Conservation (phyloP, 352 stramenopile genomes). For the Albugo candida region DNA sequence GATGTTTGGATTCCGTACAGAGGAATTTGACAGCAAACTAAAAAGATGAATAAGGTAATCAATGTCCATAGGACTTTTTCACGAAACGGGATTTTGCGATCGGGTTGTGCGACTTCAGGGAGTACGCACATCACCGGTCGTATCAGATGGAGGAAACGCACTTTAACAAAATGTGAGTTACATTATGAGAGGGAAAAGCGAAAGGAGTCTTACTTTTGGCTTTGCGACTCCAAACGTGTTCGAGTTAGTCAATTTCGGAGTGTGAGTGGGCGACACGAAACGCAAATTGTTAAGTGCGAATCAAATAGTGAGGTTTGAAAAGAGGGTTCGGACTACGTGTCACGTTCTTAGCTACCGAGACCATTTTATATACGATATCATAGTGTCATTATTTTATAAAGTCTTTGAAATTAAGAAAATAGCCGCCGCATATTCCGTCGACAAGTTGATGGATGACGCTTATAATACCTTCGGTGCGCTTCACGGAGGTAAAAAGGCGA, state of each 20-base stretch:
- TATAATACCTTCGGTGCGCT: conserved; percentile 71
- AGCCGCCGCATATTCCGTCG: conserved; percentile 4
- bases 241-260: too few species aligned
- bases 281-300: too few species aligned
- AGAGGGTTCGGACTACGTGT: too few species aligned
- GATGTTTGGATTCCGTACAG: conserved; percentile 98
- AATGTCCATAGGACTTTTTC: conserved; percentile 99
- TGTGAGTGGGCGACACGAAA: too few species aligned
- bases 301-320: too few species aligned
- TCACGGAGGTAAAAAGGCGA: conserved; percentile 53
- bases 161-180: background rate
- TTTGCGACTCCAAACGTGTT: too few species aligned
- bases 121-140: conserved; percentile 97
- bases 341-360: too few species aligned
- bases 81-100: conserved; percentile 96
- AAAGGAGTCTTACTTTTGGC: too few species aligned
- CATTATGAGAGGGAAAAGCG: too few species aligned
- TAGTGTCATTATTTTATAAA: background rate
- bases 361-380: too few species aligned
- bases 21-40: conserved; percentile 99
- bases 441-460: conserved; percentile 35
- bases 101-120: conserved; percentile 91
- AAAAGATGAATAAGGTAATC: conserved; percentile 99
- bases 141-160: conserved; percentile 98
- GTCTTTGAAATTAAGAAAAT: conserved; percentile 3